phyloP scores from a whole-genome alignment of 371 early-diverging fungal species.

The Batrachochytrium dendrobatidis region DNA sequence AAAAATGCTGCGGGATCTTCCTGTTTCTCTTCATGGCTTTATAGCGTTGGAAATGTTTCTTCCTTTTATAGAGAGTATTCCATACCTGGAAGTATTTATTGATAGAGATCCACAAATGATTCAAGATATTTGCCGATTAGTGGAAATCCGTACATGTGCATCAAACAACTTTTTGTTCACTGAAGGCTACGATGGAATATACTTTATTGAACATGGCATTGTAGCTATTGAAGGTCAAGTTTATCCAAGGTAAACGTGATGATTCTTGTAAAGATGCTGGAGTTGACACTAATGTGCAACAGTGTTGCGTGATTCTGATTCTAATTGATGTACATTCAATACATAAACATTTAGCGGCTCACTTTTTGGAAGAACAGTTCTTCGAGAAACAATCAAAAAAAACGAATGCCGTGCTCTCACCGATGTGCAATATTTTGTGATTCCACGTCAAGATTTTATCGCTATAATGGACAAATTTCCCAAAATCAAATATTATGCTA shows the following conservation, averaged over 20 bases:
- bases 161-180: constrained; percentile 34
- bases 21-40: constrained; percentile 33
- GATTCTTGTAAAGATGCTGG: background rate
- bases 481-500: constrained; percentile 37
- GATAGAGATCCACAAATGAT: constrained; percentile 37
- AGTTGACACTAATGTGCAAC: background rate
- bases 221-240: constrained; percentile 37
- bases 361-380: constrained; percentile 33
- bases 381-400: constrained; percentile 32
- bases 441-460: constrained; percentile 21
- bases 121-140: constrained; percentile 37
- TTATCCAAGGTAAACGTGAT: constrained; percentile 34
- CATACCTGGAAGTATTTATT: constrained; percentile 37
- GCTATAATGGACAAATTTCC: constrained; percentile 26
- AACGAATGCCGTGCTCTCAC: constrained; percentile 40
- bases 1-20: constrained; percentile 31
- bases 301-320: background rate
- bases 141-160: constrained; percentile 30
- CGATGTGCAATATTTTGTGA: constrained; percentile 26
- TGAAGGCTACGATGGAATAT: constrained; percentile 41
- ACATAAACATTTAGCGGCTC: constrained; percentile 15
- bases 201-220: constrained; percentile 35
- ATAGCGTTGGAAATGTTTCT: constrained; percentile 41
- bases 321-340: background rate
- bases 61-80: constrained; percentile 34